These are phyloP conservation scores for Emericellopsis atlantica DNA, from an alignment of 2,329 filamentous ascomycete species.

Conservation along the genomic window DNA sequence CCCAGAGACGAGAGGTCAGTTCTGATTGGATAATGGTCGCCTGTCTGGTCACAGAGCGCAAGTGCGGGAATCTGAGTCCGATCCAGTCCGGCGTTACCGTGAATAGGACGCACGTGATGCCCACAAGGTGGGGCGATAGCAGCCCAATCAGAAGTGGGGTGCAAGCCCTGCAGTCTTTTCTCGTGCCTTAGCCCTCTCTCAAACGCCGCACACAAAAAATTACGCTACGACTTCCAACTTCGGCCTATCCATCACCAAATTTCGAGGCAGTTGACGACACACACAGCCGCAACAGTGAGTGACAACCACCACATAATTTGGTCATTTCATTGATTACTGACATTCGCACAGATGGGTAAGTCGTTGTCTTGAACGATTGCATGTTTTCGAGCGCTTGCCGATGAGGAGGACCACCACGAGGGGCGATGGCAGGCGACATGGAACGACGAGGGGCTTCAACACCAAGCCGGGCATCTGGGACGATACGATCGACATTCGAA, in stretches of 20 bases:
- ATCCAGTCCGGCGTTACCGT: neutral
- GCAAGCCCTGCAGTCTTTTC: slow-evolving; percentile 21
- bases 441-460: too few species aligned
- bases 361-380: slow-evolving; percentile 3
- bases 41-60: neutral
- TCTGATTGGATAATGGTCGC: slow-evolving; percentile 10
- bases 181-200: slow-evolving; percentile 21
- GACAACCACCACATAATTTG: slow-evolving; percentile 5
- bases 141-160: slow-evolving; percentile 20
- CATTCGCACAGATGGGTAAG: slow-evolving; percentile 48
- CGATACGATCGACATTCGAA: neutral
- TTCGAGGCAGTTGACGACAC: slow-evolving; percentile 30
- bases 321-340: slow-evolving; percentile 18
- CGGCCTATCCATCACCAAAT: slow-evolving; percentile 22
- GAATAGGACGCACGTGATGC: slow-evolving; percentile 11
- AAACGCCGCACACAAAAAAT: slow-evolving; percentile 28
- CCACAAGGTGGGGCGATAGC: slow-evolving; percentile 5
- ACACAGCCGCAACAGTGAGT: slow-evolving; percentile 38
- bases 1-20: neutral
- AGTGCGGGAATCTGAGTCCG: neutral
- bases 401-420: neutral
- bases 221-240: slow-evolving; percentile 22
- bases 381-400: neutral
- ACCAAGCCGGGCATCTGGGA: neutral
- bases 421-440: too few species aligned